These are phyloP conservation scores for Quercus ilex DNA, from an alignment of 306 rosid genomes.

Conservation along the genomic window DNA sequence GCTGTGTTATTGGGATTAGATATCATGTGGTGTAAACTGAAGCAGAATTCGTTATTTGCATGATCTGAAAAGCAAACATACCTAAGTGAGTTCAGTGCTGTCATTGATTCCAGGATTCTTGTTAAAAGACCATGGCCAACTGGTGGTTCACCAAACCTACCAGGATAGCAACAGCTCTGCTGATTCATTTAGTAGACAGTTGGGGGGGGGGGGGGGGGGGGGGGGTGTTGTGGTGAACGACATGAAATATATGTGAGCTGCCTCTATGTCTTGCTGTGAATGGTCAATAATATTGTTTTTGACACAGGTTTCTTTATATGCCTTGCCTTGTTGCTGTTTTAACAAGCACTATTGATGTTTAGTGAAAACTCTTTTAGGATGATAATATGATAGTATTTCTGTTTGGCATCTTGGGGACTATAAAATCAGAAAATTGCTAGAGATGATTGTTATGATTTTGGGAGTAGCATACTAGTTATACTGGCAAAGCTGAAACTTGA, in stretches of 20 bases:
- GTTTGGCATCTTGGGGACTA: neutral
- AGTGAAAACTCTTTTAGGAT: neutral
- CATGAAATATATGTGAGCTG: neutral
- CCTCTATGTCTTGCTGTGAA: neutral
- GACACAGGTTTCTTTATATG: neutral
- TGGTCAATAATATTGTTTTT: neutral
- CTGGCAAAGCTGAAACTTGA: neutral
- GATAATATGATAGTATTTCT: neutral
- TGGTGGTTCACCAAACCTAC: too few species aligned
- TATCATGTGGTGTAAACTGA: too few species aligned
- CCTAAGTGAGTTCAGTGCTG: too few species aligned
- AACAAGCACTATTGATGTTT: neutral
- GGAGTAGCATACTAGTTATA: neutral
- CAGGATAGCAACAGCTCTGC: too few species aligned
- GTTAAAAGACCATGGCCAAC: too few species aligned
- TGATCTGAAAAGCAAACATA: too few species aligned
- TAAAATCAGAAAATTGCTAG: neutral
- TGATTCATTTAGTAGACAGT: too few species aligned
- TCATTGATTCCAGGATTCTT: too few species aligned
- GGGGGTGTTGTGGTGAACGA: rapidly evolving
- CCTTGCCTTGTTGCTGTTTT: neutral
- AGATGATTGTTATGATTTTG: neutral
- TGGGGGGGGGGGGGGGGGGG: too few species aligned
- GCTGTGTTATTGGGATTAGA: too few species aligned
- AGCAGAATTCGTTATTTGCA: too few species aligned